Evolutionary conservation across 805 yeast genomes (phyloP).

Genomic region (Pichia deserticola): DNA sequence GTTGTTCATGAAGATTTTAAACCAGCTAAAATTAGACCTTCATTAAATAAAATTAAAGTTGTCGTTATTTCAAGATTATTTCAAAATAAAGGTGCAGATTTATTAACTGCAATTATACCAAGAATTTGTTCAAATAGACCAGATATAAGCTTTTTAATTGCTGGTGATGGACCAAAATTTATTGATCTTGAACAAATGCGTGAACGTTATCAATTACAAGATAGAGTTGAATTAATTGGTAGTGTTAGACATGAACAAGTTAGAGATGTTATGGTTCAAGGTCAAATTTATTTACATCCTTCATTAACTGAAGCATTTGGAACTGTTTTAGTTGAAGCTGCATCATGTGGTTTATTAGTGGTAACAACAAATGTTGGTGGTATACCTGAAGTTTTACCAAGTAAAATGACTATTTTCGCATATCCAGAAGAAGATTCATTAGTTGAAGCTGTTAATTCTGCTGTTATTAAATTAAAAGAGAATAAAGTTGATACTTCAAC

Average conservation of each 20-base stretch:
- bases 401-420: conserved; percentile 88
- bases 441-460: conserved; percentile 63
- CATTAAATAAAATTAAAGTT: conserved; percentile 52
- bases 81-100: conserved; percentile 95
- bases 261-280: conserved; percentile 84
- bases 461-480: conserved; percentile 52
- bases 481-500: conserved; percentile 58
- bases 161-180: conserved; percentile 96
- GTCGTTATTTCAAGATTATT: conserved; percentile 87
- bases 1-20: conserved; percentile 75
- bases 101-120: conserved; percentile 79
- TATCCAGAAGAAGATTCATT: conserved; percentile 80
- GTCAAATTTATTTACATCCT: conserved; percentile 90
- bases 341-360: conserved; percentile 86
- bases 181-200: conserved; percentile 93
- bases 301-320: conserved; percentile 97
- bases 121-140: conserved; percentile 57
- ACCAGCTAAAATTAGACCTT: conserved; percentile 34
- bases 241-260: conserved; percentile 89
- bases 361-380: conserved; percentile 98
- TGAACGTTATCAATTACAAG: conserved; percentile 77
- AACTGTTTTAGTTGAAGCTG: conserved; percentile 94
- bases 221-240: conserved; percentile 79
- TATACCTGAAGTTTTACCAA: conserved; percentile 91
- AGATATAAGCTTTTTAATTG: conserved; percentile 72